Base-by-base conservation (phyloP, 164 flowering plant species). In the Sedum album region DNA sequence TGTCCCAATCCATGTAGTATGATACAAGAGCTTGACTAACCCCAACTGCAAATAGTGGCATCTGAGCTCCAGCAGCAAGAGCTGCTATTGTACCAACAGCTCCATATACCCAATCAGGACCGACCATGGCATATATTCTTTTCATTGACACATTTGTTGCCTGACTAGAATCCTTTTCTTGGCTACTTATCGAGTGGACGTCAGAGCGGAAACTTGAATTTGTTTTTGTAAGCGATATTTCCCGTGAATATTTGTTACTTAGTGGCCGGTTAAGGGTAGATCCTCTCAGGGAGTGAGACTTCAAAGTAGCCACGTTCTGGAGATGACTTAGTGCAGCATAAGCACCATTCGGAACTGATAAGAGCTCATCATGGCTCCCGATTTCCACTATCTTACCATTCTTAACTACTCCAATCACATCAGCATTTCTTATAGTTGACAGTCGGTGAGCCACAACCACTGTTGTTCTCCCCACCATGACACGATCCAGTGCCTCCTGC, bases 21-120 rank as follows among this genome's bases (percentile, higher is more conserved):
- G 97, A 72, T 26, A 94, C 95, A 31, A 94, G 90, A 66, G 97
- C 96, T 53, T 94, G 87, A 48, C 91, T 82, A 39, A 94, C 88
- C 2, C 98, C 98, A 33, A 94, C 91, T 25, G 98, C 97, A 70
- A 91, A 91, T 23, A 94, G 86, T 3, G 98, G 98, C 95, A 94
- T 89, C 70, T 84, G 90, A 18, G 98, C 84, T 68, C 98, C 98
- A 8, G 87, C 82, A 60, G 82, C 70, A 20, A 88, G 69, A 3
- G 93, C 93, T 69, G 90, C 72, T 6, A 88, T 64, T 60, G 85
- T 80, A 42, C 97, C 98, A 49, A 73, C 48, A 25, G 86, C 70
- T 6, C 88, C 97, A 72, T 84, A 86, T 30, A 69, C 33, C 96
- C 95, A 91, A 73, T 94, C 97, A 10, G 95, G 97, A 17, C 82